Percentiles rank a stretch among this genome's conserved stretches.
phyloP scores from a whole-genome alignment of 1,284 basidiomycete species.

The Ustilago xerochloae region DNA sequence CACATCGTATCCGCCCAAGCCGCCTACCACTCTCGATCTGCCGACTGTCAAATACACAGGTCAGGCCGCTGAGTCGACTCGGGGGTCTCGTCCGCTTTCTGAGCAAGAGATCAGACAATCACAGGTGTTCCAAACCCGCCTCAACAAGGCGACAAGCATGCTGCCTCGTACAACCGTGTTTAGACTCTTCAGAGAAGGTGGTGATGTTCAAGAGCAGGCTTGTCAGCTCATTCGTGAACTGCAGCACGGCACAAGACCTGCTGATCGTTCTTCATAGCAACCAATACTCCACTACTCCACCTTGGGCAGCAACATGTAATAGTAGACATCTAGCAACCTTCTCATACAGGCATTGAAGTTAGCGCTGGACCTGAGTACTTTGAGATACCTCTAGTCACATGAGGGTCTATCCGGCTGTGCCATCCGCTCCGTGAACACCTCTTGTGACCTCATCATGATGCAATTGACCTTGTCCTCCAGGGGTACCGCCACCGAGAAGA shows the following conservation, averaged over 20 bases:
- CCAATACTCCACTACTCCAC: background rate
- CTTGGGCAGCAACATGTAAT: too few relatives aligned
- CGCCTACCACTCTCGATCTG: constrained; percentile 22
- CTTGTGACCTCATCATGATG: too few relatives aligned
- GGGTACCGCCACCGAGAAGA: too few relatives aligned
- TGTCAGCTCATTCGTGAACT: constrained; percentile 44
- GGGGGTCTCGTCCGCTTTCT: constrained; percentile 13
- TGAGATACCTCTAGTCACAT: too few relatives aligned
- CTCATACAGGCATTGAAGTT: too few relatives aligned
- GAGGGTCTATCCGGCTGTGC: too few relatives aligned
- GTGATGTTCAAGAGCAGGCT: constrained; percentile 37
- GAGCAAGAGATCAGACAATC: constrained; percentile 39
- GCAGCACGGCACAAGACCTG: constrained; percentile 42
- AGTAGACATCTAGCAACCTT: too few relatives aligned
- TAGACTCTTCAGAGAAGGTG: constrained; percentile 41
- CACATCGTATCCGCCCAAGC: constrained; percentile 34
- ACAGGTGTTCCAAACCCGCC: constrained; percentile 37
- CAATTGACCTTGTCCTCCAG: too few relatives aligned
- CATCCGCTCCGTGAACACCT: too few relatives aligned
- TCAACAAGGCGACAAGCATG: constrained; percentile 42
- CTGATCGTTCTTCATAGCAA: constrained; percentile 21
- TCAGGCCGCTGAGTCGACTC: background rate
- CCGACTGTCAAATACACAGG: constrained; percentile 17
- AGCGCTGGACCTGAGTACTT: too few relatives aligned
- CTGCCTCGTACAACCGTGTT: constrained; percentile 49